Conservation (phyloP, 2,329 filamentous ascomycete species). For the Neodidymelliopsis sp. region DNA sequence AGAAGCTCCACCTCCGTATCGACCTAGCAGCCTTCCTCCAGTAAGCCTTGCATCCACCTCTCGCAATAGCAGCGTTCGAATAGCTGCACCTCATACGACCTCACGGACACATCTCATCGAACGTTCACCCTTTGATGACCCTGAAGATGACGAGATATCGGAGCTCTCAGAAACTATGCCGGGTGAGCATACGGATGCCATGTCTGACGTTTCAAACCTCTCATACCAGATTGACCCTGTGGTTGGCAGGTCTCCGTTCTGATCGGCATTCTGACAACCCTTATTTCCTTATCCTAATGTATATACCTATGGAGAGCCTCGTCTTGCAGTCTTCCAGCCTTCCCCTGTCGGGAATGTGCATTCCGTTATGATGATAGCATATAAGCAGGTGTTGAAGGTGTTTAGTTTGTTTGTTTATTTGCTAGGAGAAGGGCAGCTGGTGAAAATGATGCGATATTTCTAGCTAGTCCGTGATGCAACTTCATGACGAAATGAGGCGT, state of each 20-base stretch:
- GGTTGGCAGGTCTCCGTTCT: conserved; percentile 23
- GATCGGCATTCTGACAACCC: neutral
- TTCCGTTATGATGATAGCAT: conserved; percentile 1
- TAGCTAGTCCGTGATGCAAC: conserved; percentile 10
- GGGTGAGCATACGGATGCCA: conserved; percentile 26
- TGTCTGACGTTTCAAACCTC: conserved; percentile 43
- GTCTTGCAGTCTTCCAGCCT: no score
- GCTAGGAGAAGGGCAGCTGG: conserved; percentile 3
- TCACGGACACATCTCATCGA: conserved; percentile 36
- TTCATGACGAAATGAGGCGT: conserved; percentile 28
- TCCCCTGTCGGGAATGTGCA: neutral
- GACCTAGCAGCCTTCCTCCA: conserved; percentile 41
- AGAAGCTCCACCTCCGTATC: conserved; percentile 49
- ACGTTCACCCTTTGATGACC: conserved; percentile 47
- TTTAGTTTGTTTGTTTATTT: no score
- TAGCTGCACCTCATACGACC: conserved; percentile 14
- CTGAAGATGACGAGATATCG: conserved; percentile 39
- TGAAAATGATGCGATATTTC: conserved; percentile 11
- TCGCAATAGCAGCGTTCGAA: conserved; percentile 44
- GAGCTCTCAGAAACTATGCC: conserved; percentile 34
- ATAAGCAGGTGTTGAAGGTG: conserved; percentile 2
- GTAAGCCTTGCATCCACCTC: conserved; percentile 40
- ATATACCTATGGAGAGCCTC: conserved; percentile 7
- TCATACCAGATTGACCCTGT: conserved; percentile 44
- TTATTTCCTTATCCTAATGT: neutral